phyloP scores from a whole-genome alignment of 2,329 filamentous ascomycete genomes.

The Neofusicoccum parvum region DNA sequence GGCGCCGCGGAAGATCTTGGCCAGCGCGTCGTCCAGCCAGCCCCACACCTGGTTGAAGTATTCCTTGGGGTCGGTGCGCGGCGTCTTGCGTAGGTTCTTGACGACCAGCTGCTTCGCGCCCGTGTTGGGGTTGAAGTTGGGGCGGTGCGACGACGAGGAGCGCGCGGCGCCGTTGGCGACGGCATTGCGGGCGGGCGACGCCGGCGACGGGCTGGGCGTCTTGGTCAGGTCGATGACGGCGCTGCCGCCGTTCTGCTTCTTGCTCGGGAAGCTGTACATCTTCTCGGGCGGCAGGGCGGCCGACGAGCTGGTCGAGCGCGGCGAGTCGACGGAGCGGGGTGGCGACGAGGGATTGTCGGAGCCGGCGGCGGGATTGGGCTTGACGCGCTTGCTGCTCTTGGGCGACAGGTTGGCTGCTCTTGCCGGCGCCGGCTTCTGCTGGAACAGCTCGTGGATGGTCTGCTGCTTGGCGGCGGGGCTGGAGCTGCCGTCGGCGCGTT shows the following conservation, averaged over 20 bases:
- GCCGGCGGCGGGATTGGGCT: slow-evolving; percentile 17
- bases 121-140: slow-evolving; percentile 69
- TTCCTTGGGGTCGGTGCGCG: slow-evolving; percentile 67
- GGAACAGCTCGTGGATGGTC: slow-evolving; percentile 49
- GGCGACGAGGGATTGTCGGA: slow-evolving; percentile 21
- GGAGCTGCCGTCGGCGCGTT: not conserved
- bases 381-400: slow-evolving; percentile 42
- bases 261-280: slow-evolving; percentile 54
- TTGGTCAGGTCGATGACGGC: slow-evolving; percentile 47
- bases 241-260: slow-evolving; percentile 34
- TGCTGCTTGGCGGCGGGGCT: slow-evolving; percentile 33
- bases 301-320: slow-evolving; percentile 21
- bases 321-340: slow-evolving; percentile 31
- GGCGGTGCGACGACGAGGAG: slow-evolving; percentile 33
- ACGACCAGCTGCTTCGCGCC: slow-evolving; percentile 88
- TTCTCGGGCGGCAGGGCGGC: slow-evolving; percentile 41
- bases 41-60: slow-evolving; percentile 78
- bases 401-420: slow-evolving; percentile 31
- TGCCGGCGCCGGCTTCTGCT: slow-evolving; percentile 30
- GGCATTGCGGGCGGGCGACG: slow-evolving; percentile 23
- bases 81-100: slow-evolving; percentile 77
- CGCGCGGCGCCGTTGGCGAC: not conserved
- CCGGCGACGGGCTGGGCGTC: slow-evolving; percentile 33
- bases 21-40: slow-evolving; percentile 73
- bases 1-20: slow-evolving; percentile 69